Conservation (phyloP, 2,329 filamentous ascomycete genomes). For the Aureobasidium sp. region DNA sequence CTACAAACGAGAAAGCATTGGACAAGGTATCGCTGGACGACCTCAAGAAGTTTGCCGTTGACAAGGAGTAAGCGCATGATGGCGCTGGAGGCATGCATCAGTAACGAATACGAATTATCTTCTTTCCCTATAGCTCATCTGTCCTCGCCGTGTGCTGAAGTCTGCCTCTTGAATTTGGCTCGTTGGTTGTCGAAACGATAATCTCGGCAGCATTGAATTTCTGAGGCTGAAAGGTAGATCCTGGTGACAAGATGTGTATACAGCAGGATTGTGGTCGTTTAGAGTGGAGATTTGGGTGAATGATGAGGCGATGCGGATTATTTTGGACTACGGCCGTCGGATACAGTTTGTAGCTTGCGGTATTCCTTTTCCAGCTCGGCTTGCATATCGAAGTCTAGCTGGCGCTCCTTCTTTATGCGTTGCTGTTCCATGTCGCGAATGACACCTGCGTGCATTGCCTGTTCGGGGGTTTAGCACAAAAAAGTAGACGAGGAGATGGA, state of each 20-base stretch:
- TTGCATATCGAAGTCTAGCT: slow-evolving; percentile 93
- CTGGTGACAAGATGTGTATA: too few species aligned
- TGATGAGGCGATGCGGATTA: background rate
- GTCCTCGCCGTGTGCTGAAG: background rate
- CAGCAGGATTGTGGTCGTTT: too few species aligned
- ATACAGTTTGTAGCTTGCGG: slow-evolving; percentile 75
- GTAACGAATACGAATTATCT: background rate
- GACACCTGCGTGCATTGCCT: slow-evolving; percentile 96
- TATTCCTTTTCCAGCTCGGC: slow-evolving; percentile 78
- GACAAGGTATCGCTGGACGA: slow-evolving; percentile 39
- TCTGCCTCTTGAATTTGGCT: background rate
- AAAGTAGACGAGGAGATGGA: slow-evolving; percentile 13
- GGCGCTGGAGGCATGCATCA: background rate
- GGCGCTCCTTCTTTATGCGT: slow-evolving; percentile 78
- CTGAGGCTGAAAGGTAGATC: too few species aligned
- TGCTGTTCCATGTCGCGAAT: slow-evolving; percentile 93
- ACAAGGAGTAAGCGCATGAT: slow-evolving; percentile 22
- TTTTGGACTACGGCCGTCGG: slow-evolving; percentile 30
- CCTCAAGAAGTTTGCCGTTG: slow-evolving; percentile 41
- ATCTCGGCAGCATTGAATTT: too few species aligned
- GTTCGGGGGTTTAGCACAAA: background rate
- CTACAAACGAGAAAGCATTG: slow-evolving; percentile 45
- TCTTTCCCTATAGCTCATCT: background rate
- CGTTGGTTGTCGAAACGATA: too few species aligned
- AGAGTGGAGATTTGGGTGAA: background rate